Conservation (phyloP, 768 basidiomycete species). For the Aureoboletus auriporus region DNA sequence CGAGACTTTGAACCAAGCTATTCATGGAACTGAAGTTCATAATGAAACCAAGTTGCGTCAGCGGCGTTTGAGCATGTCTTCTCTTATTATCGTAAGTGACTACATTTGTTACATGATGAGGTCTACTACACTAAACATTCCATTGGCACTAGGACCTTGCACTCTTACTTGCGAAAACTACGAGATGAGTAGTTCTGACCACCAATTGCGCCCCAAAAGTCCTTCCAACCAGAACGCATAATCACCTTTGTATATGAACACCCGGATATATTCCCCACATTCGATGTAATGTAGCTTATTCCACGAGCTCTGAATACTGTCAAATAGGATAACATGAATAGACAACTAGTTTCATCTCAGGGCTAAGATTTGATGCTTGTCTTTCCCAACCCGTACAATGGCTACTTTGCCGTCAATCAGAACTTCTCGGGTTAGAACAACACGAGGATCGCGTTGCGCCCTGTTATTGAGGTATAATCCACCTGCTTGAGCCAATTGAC, state of each 20-base stretch:
- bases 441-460: conserved; percentile 47
- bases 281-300: conserved; percentile 12
- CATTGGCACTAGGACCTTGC: conserved; percentile 22
- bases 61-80: conserved; percentile 16
- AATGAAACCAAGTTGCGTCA: conserved; percentile 1
- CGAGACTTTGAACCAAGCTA: conserved; percentile 3
- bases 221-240: neutral
- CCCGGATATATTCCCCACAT: neutral
- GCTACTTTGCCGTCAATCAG: conserved; percentile 61
- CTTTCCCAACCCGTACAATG: conserved; percentile 72
- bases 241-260: neutral
- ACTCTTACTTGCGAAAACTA: conserved; percentile 6
- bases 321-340: neutral
- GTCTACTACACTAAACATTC: neutral
- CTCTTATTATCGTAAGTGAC: conserved; percentile 21
- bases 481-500: conserved; percentile 54
- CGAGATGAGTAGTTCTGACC: neutral
- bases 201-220: neutral
- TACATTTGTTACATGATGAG: neutral
- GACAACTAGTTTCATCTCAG: conserved; percentile 18
- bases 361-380: conserved; percentile 58
- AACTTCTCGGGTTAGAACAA: conserved; percentile 38
- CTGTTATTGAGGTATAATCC: conserved; percentile 73
- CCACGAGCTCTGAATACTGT: neutral
- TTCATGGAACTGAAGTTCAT: conserved; percentile 2